Evolutionary conservation across 1,139 yeast genomes (phyloP), one percentile per base, ranked within the genome.

Genomic region (Kluyveromyces sp.): DNA sequence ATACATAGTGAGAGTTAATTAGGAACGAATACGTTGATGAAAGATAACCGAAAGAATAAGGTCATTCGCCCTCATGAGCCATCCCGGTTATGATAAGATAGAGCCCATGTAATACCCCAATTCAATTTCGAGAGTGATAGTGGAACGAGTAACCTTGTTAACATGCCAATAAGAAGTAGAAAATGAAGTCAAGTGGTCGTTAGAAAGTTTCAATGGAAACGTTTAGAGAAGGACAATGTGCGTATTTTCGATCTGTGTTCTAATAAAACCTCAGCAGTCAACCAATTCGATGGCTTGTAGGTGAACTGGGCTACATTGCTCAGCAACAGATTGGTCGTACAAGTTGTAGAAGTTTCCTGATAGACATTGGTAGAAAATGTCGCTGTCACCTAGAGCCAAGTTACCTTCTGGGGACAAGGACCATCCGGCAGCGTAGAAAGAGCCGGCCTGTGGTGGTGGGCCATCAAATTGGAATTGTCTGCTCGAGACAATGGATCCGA

Each of bases 381-480:
- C 74, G 45, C 66, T 62, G 67, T 73, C 70, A 69, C 92, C 92
- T 55, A 83, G 69, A 47, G 87, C 86, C 64, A 84, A 77, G 71
- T 70, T 63, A 56, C 87, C 87, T 45, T 77, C 82, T 46, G 65
- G 58, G 46, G 81, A 73, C 57, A 82, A 67, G 40, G 84, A 72
- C 94, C 94, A 84, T 54, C 94, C 94, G 49, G 79, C 85, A 61
- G 94, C 94, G 68, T 80, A 83, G 68, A 83, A 79, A 56, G 88
- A 75, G 67, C 94, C 94, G 48, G 92, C 89, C 74, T 83, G 94
- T 60, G 92, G 92, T 68, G 89, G 88, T 57, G 92, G 94, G 66
- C 92, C 92, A 63, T 83, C 94, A 60, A 83, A 83, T 71, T 83
- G 94, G 82, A 83, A 83, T 72, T 83, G 94, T 72, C 83, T 77